Evolutionary conservation across 75 land plant species (phyloP).

Genomic region (Picea sitchensis): DNA sequence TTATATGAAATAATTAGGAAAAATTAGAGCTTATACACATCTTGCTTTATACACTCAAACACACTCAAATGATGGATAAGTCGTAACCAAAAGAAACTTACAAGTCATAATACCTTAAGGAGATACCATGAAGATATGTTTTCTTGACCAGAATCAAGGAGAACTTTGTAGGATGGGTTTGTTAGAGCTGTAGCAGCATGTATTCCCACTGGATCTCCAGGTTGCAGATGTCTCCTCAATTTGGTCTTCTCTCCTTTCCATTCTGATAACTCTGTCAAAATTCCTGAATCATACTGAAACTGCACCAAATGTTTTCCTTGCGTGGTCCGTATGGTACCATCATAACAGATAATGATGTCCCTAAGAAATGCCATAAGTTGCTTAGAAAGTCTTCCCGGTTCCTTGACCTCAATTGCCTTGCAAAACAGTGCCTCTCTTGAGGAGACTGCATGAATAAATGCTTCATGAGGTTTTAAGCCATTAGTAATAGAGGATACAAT

Average conservation of each 20-base stretch:
- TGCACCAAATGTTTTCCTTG: slow-evolving; percentile 35
- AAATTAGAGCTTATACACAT: not conserved
- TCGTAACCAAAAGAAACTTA: slow-evolving; percentile 6
- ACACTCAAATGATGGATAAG: not conserved
- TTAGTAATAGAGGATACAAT: slow-evolving; percentile 35
- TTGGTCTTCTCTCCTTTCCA: slow-evolving; percentile 8
- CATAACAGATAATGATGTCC: slow-evolving; percentile 34
- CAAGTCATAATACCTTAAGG: slow-evolving; percentile 58
- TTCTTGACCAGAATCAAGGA: slow-evolving; percentile 71
- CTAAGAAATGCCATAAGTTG: slow-evolving; percentile 35
- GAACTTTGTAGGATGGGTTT: slow-evolving; percentile 90
- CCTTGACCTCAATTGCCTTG: slow-evolving; percentile 24
- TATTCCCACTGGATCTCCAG: slow-evolving; percentile 96
- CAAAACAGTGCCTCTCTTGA: slow-evolving; percentile 23
- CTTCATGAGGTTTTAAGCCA: slow-evolving; percentile 32
- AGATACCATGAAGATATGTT: slow-evolving; percentile 72
- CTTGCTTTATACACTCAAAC: not conserved
- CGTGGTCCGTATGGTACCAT: slow-evolving; percentile 33
- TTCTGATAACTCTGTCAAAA: not conserved
- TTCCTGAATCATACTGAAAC: slow-evolving; percentile 27
- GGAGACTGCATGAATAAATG: slow-evolving; percentile 29
- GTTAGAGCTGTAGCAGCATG: slow-evolving; percentile 94
- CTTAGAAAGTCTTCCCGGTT: slow-evolving; percentile 44
- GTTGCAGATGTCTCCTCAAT: slow-evolving; percentile 15
- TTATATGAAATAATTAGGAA: not conserved